phyloP scores from a whole-genome alignment of 1,139 yeast species.

The Candida glucosophila region DNA sequence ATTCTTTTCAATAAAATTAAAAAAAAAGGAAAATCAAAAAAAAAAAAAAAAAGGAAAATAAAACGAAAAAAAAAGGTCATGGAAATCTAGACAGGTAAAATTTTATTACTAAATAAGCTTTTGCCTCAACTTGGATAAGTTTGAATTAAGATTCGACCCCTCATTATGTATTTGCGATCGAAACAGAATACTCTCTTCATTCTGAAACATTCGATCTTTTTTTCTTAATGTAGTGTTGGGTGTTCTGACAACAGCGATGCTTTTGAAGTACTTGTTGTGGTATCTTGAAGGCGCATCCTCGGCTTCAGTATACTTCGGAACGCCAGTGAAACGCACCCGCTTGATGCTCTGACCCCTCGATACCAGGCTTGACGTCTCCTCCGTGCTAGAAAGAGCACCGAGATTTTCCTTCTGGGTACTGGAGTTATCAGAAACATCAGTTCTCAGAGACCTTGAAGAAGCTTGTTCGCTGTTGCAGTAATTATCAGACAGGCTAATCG shows the following conservation, averaged over 20 bases:
- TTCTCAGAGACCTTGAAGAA: background rate
- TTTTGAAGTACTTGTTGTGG: constrained; percentile 37
- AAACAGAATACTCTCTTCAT: constrained; percentile 47
- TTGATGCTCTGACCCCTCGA: constrained; percentile 18
- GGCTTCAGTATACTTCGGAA: constrained; percentile 40
- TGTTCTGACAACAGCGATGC: constrained; percentile 31
- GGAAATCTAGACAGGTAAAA: no score
- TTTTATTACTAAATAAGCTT: no score
- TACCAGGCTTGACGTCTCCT: no score
- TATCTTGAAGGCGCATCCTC: constrained; percentile 50
- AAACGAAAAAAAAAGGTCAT: no score
- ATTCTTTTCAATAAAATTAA: no score
- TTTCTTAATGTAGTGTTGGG: constrained; percentile 23
- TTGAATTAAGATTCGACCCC: no score
- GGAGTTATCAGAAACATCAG: background rate
- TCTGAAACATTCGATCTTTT: constrained; percentile 38
- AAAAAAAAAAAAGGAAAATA: no score
- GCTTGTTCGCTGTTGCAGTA: constrained; percentile 10
- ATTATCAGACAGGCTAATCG: constrained; percentile 25
- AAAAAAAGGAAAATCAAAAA: no score
- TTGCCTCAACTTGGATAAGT: no score
- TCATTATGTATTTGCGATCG: constrained; percentile 21
- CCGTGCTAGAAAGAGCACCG: no score
- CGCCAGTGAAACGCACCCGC: constrained; percentile 46
- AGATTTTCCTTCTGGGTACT: no score